phyloP scores from a whole-genome alignment of 192 early-diverging fungal species.

The Umbelopsis sp. region DNA sequence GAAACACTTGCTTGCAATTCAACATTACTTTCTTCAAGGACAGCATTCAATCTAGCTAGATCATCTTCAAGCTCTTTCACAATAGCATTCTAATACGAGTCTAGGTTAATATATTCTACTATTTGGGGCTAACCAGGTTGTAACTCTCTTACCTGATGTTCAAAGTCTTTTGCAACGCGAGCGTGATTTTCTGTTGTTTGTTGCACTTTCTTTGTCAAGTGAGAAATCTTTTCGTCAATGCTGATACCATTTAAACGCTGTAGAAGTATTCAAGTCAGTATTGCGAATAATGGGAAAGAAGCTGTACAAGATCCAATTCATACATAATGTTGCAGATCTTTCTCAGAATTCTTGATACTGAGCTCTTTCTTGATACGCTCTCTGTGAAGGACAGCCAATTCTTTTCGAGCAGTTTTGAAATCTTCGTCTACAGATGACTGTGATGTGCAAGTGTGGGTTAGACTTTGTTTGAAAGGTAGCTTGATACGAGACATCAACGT shows the following conservation, averaged over 20 bases:
- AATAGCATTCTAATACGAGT: slow-evolving; percentile 11
- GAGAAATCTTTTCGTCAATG: slow-evolving; percentile 74
- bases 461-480: background rate
- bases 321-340: slow-evolving; percentile 71
- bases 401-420: slow-evolving; percentile 67
- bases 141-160: slow-evolving; percentile 56
- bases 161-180: slow-evolving; percentile 52
- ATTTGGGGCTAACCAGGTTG: too few relatives aligned
- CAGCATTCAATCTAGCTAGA: slow-evolving; percentile 50
- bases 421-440: slow-evolving; percentile 43
- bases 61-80: slow-evolving; percentile 58
- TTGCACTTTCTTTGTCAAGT: slow-evolving; percentile 67
- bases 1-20: slow-evolving; percentile 22
- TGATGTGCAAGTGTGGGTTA: too few relatives aligned
- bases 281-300: too few relatives aligned
- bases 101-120: too few relatives aligned
- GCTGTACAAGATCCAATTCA: background rate
- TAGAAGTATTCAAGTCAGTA: background rate
- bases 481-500: background rate
- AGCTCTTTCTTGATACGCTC: slow-evolving; percentile 74
- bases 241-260: slow-evolving; percentile 63
- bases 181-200: slow-evolving; percentile 61
- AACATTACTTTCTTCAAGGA: slow-evolving; percentile 55
- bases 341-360: slow-evolving; percentile 69
- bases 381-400: slow-evolving; percentile 73